phyloP scores from a whole-genome alignment of 225 moss, liverwort and hornwort genomes.

The Rhytidiadelphus loreus region DNA sequence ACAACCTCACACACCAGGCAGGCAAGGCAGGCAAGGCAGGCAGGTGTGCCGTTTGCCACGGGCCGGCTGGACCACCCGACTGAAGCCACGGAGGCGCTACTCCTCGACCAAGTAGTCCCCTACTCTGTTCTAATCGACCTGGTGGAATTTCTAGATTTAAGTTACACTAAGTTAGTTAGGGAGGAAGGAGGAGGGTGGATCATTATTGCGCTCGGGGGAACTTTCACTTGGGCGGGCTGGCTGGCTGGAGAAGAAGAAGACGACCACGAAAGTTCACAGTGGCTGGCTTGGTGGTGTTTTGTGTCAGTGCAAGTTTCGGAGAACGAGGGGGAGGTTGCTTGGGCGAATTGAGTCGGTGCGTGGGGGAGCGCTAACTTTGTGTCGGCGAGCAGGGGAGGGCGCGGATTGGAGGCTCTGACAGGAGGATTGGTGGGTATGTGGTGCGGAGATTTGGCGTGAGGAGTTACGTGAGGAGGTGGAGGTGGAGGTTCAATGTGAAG shows the following conservation, averaged over 20 bases:
- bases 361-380: background rate
- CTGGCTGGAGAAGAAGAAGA: background rate
- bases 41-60: background rate
- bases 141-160: background rate
- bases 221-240: background rate
- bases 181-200: background rate
- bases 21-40: no score
- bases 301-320: background rate
- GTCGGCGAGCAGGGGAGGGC: background rate
- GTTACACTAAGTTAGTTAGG: background rate
- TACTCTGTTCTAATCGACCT: no score
- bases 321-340: background rate
- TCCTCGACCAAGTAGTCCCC: background rate
- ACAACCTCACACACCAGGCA: background rate
- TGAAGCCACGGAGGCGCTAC: background rate
- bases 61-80: background rate
- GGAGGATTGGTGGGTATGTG: background rate
- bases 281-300: background rate
- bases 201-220: background rate
- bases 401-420: background rate
- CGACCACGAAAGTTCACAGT: background rate
- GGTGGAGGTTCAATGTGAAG: background rate
- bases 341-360: background rate
- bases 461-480: background rate
- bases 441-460: background rate